Conservation (phyloP, 805 yeast genomes). For the Metschnikowia proteae region DNA sequence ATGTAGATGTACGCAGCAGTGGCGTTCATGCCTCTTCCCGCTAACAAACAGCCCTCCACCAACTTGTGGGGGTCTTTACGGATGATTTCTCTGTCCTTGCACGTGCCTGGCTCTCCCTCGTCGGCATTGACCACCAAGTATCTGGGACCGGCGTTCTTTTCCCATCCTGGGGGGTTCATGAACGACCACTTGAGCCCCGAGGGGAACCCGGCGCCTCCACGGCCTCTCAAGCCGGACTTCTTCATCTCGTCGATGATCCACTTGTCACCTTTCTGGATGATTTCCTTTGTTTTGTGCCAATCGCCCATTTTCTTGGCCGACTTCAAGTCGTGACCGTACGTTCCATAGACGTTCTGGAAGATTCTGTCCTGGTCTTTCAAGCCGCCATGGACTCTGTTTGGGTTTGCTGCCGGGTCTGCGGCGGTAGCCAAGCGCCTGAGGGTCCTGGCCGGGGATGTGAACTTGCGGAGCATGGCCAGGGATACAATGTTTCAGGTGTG, state of each 20-base stretch:
- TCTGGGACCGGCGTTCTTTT: slow-evolving; percentile 83
- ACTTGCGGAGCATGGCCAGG: slow-evolving; percentile 34
- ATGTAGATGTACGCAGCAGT: slow-evolving; percentile 89
- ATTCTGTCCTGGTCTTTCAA: slow-evolving; percentile 80
- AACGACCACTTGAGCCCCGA: slow-evolving; percentile 89
- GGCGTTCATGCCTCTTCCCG: slow-evolving; percentile 91
- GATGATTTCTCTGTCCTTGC: slow-evolving; percentile 88
- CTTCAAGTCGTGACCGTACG: slow-evolving; percentile 71
- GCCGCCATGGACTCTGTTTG: slow-evolving; percentile 64
- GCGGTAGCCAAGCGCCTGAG: slow-evolving; percentile 42
- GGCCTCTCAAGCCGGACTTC: slow-evolving; percentile 79
- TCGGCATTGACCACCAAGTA: slow-evolving; percentile 88
- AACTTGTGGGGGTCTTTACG: slow-evolving; percentile 90
- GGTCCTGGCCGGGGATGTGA: slow-evolving; percentile 24
- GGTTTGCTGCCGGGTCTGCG: slow-evolving; percentile 46
- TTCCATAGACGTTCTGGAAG: slow-evolving; percentile 77
- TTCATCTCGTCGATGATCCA: slow-evolving; percentile 90
- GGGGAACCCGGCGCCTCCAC: slow-evolving; percentile 95
- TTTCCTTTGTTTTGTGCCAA: slow-evolving; percentile 89
- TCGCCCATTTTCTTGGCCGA: slow-evolving; percentile 79
- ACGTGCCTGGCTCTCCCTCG: slow-evolving; percentile 94
- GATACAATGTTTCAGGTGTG: neutral
- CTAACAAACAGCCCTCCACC: slow-evolving; percentile 85
- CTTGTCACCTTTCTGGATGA: slow-evolving; percentile 74
- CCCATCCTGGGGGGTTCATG: slow-evolving; percentile 97